Evolutionary conservation across 371 early-diverging fungal species (phyloP), one percentile per base, ranked within the genome.

Genomic region (Apophysomyces variabilis): DNA sequence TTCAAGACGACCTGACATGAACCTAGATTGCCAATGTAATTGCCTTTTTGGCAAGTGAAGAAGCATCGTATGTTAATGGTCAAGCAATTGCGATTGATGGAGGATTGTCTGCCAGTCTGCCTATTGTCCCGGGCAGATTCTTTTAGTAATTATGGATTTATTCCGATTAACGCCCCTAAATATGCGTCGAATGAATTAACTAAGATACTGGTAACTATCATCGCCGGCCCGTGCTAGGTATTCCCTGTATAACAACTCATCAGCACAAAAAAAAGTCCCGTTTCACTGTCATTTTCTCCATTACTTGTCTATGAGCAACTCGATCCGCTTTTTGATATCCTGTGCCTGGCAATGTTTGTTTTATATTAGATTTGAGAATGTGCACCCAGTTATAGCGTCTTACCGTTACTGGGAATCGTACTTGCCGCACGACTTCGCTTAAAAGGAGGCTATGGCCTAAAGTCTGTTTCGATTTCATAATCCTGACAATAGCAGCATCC

Each of bases 401-500:
- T 83, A 92, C 93, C 79, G 88, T 86, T 37, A 93, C 82, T 13
- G 90, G 85, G 67, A 96, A 97, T 70, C 89, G 87, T 18, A 96
- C 77, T 66, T 90, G 88, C 56, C 87, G 78, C 58, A 90, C 78
- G 16, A 97, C 78, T 66, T 94, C 95, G 41, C 78, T 85, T 38
- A 94, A 74, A 58, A 99, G 77, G 26, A 79, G 61, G 7, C 81
- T 79, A 70, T 95, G 95, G 7, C 76, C 78, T 9, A 93, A 66
- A 38, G 75, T 79, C 70, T 88, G 88, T 38, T 92, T 85, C 4
- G 89, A 81, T 78, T 99, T 99, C 95, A 98, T 91, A 47, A 97
- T 90, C 54, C 98, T 84, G 7, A 97, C 97, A 70, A 98, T 90
- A 0, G 95, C 95, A 1, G 98, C 99, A 77, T 99, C 98, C 9